Percentiles rank a stretch among this genome's conserved stretches.
These are phyloP conservation scores for Metschnikowia baotianmanensis DNA, from an alignment of 805 yeast genomes.

Conservation along the genomic window DNA sequence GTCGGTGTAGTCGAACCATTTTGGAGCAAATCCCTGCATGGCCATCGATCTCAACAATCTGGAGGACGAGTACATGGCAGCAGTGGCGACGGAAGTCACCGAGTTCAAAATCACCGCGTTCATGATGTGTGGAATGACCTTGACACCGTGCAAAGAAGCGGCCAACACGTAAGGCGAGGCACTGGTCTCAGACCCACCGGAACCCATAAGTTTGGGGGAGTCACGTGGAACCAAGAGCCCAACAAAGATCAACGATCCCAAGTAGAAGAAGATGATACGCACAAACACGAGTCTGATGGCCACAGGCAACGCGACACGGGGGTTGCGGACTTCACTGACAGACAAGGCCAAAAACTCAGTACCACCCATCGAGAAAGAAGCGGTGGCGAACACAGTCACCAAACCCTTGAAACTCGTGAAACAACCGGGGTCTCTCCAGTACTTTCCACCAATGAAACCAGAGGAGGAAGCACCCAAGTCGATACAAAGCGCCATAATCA, in stretches of 20 bases:
- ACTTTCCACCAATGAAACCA: slow-evolving; percentile 41
- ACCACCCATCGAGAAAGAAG: slow-evolving; percentile 41
- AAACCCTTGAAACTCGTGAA: slow-evolving; percentile 40
- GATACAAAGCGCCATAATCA: slow-evolving; percentile 40
- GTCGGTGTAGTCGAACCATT: slow-evolving; percentile 29
- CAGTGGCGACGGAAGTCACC: slow-evolving; percentile 31
- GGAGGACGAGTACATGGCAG: slow-evolving; percentile 30
- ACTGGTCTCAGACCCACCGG: slow-evolving; percentile 28
- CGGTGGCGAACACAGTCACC: slow-evolving; percentile 38
- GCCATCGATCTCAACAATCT: slow-evolving; percentile 28
- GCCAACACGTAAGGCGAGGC: slow-evolving; percentile 32
- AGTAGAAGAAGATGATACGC: slow-evolving; percentile 37
- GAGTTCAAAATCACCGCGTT: slow-evolving; percentile 33
- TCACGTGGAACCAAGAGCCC: slow-evolving; percentile 40
- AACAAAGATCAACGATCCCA: slow-evolving; percentile 38
- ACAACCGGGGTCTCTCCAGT: slow-evolving; percentile 42
- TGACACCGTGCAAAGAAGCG: slow-evolving; percentile 26
- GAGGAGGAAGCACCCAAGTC: slow-evolving; percentile 32
- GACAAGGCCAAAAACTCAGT: slow-evolving; percentile 40
- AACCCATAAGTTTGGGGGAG: slow-evolving; percentile 35
- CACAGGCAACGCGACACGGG: slow-evolving; percentile 38
- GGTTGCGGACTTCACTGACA: slow-evolving; percentile 39
- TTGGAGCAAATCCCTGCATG: slow-evolving; percentile 29
- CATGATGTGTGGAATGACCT: slow-evolving; percentile 30
- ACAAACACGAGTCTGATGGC: slow-evolving; percentile 42